Base-by-base conservation (phyloP, 2,329 filamentous ascomycete genomes). In the Colletotrichum cordylinicola region DNA sequence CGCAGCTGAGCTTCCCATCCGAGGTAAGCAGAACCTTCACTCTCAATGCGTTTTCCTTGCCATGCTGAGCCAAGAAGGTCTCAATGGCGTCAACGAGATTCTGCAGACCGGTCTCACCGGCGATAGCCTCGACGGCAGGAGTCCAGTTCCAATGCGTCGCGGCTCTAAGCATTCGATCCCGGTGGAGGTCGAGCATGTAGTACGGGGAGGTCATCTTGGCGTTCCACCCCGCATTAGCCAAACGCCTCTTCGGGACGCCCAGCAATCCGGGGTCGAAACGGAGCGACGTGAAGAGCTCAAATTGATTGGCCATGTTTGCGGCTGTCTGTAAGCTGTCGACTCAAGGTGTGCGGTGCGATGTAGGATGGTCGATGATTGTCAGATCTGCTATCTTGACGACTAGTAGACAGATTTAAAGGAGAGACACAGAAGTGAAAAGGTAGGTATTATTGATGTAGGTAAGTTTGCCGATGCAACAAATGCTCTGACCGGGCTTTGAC, bases 121-220 rank as follows among this genome's bases (percentile, higher is more conserved):
- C 80, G 8, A 93, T 83, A 6, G 79, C 77, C 1, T 85, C 80
- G 12, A 89, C 78, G 1, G 88, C 91, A 5, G 80, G 76, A 2
- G 84, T 79, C 91, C 91, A 93, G 8, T 84, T 80, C 86, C 91
- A 94, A 78, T 93, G 82, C 7, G 80, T 82, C 7, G 91, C 91
- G 16, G 91, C 92, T 72, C 86, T 89, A n/a, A 95, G 87, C 82
- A 98, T 90, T 69, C 96, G 93, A 82, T 96, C 94, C 61, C 92
- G 91, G 83, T 98, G 96, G 79, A 93, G 93, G 74, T 92, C 88
- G 18, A 97, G 90, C 89, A 98, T 95, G 83, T 98, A 98, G 79
- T 95, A 93, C 0, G 93, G 90, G 10, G 92, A 94, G 8, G 86
- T 81, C 31, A 87, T 84, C 31, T 80, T 78, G 79, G 86, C 87